These are phyloP conservation scores for Mrakia hoshinonis DNA, from an alignment of 768 basidiomycete genomes.

Conservation along the genomic window DNA sequence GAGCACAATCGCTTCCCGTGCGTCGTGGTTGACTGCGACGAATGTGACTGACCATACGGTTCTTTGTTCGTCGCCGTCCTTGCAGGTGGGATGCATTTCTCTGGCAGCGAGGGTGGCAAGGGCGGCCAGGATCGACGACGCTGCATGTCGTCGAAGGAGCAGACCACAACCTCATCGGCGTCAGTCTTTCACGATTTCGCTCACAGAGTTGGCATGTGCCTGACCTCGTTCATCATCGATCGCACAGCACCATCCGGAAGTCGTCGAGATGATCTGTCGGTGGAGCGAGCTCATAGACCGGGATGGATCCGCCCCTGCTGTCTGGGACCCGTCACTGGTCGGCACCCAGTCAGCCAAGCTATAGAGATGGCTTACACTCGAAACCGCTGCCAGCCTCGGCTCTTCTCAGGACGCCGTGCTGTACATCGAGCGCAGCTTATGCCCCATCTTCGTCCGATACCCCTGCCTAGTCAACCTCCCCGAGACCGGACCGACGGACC, in stretches of 20 bases:
- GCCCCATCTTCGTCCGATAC: too few relatives aligned
- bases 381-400: too few relatives aligned
- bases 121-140: conserved; percentile 57
- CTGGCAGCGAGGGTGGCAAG: conserved; percentile 53
- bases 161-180: conserved; percentile 69
- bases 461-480: too few relatives aligned
- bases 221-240: conserved; percentile 16
- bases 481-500: too few relatives aligned
- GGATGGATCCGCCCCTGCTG: not conserved
- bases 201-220: not conserved
- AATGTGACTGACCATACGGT: not conserved
- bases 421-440: too few relatives aligned
- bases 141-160: conserved; percentile 62
- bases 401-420: too few relatives aligned
- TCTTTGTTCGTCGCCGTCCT: not conserved
- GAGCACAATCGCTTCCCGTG: conserved; percentile 36
- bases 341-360: not conserved
- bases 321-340: not conserved
- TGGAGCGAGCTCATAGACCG: conserved; percentile 53
- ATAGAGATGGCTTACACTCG: not conserved
- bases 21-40: not conserved
- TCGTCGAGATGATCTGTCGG: conserved; percentile 58
- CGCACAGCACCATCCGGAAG: conserved; percentile 53
- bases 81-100: conserved; percentile 56
- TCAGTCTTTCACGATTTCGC: conserved; percentile 33